Evolutionary conservation across 2,329 filamentous ascomycete species (phyloP).

Genomic region (Phialocephala sp.): DNA sequence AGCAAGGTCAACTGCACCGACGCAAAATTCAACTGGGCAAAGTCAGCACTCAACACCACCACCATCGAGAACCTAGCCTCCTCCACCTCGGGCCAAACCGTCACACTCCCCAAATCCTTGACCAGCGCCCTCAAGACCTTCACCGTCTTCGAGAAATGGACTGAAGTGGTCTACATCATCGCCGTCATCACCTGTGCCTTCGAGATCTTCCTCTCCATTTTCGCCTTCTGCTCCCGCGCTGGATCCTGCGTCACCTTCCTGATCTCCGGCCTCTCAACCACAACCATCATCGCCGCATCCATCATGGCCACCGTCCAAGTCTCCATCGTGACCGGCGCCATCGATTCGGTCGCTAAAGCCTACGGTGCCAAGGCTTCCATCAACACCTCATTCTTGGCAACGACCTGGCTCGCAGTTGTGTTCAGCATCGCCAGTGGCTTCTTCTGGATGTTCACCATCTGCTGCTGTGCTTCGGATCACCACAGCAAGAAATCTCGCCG

Average conservation of each 20-base stretch:
- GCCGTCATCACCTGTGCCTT: conserved; percentile 71
- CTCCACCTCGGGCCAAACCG: conserved; percentile 52
- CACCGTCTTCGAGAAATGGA: conserved; percentile 77
- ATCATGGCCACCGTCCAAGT: conserved; percentile 77
- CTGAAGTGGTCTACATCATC: conserved; percentile 80
- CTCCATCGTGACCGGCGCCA: conserved; percentile 68
- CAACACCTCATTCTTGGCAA: conserved; percentile 71
- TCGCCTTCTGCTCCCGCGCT: conserved; percentile 81
- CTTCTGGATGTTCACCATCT: conserved; percentile 92
- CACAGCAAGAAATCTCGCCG: conserved; percentile 23
- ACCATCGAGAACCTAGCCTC: conserved; percentile 60
- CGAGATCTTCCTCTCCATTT: conserved; percentile 79
- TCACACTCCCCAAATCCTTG: conserved; percentile 71
- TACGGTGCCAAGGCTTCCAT: conserved; percentile 74
- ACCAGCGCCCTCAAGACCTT: conserved; percentile 74
- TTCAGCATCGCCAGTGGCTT: conserved; percentile 77
- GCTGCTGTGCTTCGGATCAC: conserved; percentile 70
- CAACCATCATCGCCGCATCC: conserved; percentile 65
- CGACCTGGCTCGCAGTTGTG: conserved; percentile 80
- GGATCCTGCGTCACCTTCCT: conserved; percentile 85
- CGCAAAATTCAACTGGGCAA: conserved; percentile 77
- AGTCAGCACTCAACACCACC: conserved; percentile 71
- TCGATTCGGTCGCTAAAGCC: conserved; percentile 68
- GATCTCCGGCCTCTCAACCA: conserved; percentile 66
- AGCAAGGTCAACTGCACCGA: conserved; percentile 70